These are phyloP conservation scores for Butyriboletus loyo DNA, from an alignment of 768 basidiomycete species.

Conservation along the genomic window DNA sequence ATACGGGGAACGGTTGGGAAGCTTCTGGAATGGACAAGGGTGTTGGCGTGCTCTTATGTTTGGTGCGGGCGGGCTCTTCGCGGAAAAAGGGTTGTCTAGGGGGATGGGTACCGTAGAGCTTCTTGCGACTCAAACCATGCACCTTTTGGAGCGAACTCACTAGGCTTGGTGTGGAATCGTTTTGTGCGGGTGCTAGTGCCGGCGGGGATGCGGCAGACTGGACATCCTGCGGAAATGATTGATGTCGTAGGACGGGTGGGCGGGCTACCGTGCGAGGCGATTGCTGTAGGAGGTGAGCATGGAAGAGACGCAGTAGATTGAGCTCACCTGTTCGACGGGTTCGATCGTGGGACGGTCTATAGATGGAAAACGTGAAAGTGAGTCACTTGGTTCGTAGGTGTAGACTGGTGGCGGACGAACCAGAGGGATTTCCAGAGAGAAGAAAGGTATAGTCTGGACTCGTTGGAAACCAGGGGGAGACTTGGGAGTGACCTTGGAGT, in stretches of 20 bases:
- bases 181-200: conserved; percentile 14
- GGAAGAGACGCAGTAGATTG: background rate
- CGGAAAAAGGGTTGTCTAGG: conserved; percentile 50
- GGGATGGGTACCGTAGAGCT: conserved; percentile 55
- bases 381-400: background rate
- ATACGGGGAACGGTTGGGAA: conserved; percentile 10
- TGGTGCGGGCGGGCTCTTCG: conserved; percentile 43
- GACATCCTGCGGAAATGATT: conserved; percentile 28
- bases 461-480: conserved; percentile 40
- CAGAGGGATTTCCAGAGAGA: conserved; percentile 39
- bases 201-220: conserved; percentile 14
- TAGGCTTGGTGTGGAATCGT: conserved; percentile 42
- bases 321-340: conserved; percentile 13
- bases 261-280: background rate
- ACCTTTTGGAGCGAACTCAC: conserved; percentile 64
- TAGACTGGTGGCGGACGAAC: conserved; percentile 10
- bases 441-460: conserved; percentile 40
- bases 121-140: conserved; percentile 70
- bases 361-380: background rate
- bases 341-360: conserved; percentile 11
- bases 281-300: conserved; percentile 11
- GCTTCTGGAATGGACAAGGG: conserved; percentile 31
- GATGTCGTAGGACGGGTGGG: conserved; percentile 26
- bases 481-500: conserved; percentile 21
- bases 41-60: conserved; percentile 32